Evolutionary conservation across 1,284 basidiomycete species (phyloP).

Genomic region (Apiotrichum akiyoshidainum): DNA sequence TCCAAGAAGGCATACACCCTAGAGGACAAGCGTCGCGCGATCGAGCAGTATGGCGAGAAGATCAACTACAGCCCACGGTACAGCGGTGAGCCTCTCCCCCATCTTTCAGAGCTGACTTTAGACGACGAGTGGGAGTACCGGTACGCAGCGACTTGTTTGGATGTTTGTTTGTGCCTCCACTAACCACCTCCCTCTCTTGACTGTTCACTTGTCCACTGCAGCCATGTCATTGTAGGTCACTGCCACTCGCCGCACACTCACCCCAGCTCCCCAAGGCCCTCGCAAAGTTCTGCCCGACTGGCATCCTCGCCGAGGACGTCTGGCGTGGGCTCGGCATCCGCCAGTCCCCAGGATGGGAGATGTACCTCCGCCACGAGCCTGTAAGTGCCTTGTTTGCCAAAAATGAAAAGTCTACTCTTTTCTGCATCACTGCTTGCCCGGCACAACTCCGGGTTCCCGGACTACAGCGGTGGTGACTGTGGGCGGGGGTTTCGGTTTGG

Average conservation of each 20-base stretch:
- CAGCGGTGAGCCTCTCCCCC: constrained; percentile 35
- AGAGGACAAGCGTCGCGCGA: constrained; percentile 48
- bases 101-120: constrained; percentile 17
- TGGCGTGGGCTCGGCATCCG: constrained; percentile 51
- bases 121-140: constrained; percentile 51
- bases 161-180: neutral
- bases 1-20: constrained; percentile 46
- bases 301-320: constrained; percentile 47
- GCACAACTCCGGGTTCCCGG: no score
- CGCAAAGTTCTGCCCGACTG: constrained; percentile 47
- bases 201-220: constrained; percentile 13
- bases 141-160: constrained; percentile 24
- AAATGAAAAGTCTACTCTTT: no score
- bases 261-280: constrained; percentile 48
- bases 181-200: neutral
- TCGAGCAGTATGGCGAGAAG: constrained; percentile 49
- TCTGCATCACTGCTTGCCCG: no score
- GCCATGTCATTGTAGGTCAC: constrained; percentile 50
- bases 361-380: constrained; percentile 53
- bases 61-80: constrained; percentile 47
- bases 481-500: no score
- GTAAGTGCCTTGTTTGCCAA: constrained; percentile 25
- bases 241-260: neutral
- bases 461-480: no score
- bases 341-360: constrained; percentile 52